These are phyloP conservation scores for Lentinula boryana DNA, from an alignment of 768 basidiomycete species.

Conservation along the genomic window DNA sequence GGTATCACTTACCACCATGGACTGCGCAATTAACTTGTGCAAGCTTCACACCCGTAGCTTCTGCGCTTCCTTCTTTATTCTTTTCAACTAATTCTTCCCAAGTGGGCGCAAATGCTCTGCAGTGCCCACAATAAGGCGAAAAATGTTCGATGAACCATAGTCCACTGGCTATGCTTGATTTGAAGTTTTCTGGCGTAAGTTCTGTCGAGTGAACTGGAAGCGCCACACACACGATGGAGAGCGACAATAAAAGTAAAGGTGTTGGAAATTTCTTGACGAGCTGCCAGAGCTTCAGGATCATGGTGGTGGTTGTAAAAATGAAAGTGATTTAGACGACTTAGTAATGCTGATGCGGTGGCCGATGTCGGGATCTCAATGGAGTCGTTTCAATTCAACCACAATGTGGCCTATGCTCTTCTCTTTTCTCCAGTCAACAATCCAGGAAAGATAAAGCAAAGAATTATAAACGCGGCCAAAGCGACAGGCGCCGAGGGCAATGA, in stretches of 20 bases:
- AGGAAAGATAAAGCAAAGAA: constrained; percentile 49
- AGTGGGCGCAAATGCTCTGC: constrained; percentile 71
- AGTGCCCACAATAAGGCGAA: constrained; percentile 83
- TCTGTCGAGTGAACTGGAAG: constrained; percentile 5
- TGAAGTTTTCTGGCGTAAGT: constrained; percentile 47
- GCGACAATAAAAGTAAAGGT: not conserved
- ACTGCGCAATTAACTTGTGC: constrained; percentile 81
- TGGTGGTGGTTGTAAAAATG: not conserved
- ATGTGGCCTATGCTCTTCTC: constrained; percentile 53
- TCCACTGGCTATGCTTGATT: constrained; percentile 44
- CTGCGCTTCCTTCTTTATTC: constrained; percentile 31
- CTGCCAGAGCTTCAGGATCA: constrained; percentile 5
- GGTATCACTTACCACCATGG: constrained; percentile 58
- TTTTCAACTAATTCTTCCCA: constrained; percentile 67
- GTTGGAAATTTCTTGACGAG: not conserved
- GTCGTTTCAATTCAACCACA: constrained; percentile 46
- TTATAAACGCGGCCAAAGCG: constrained; percentile 64
- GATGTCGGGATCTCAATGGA: constrained; percentile 35
- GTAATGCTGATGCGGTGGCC: not conserved
- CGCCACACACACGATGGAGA: not conserved
- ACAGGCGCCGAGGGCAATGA: constrained; percentile 54
- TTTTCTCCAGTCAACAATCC: constrained; percentile 67
- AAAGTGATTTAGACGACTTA: not conserved
- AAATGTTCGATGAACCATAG: constrained; percentile 84
- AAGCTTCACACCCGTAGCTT: constrained; percentile 43